Conservation (phyloP, 345 rosid genomes). For the rapeseed (Brassica napus) region DNA sequence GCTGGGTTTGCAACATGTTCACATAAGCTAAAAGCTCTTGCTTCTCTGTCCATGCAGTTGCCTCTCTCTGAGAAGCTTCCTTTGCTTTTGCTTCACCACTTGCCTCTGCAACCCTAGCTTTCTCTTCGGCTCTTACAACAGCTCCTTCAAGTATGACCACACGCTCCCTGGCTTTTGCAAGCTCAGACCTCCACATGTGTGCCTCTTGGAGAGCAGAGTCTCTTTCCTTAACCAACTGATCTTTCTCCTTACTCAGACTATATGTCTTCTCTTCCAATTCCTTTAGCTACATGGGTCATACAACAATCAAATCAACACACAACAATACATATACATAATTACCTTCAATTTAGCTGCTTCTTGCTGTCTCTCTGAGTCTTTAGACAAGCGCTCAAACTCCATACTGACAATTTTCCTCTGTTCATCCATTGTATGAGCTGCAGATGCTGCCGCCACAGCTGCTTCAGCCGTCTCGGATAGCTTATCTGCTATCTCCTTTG, state of each 20-base stretch:
- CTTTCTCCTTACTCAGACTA: constrained; percentile 66
- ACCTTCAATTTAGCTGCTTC: constrained; percentile 65
- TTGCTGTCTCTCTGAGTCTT: constrained; percentile 59
- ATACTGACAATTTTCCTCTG: constrained; percentile 73
- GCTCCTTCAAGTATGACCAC: constrained; percentile 90
- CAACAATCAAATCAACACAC: constrained; percentile 15
- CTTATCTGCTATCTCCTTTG: constrained; percentile 87
- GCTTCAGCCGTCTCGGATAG: constrained; percentile 97
- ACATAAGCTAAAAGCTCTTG: constrained; percentile 91
- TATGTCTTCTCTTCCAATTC: constrained; percentile 66
- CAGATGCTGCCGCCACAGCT: constrained; percentile 94
- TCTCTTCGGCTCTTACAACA: constrained; percentile 88
- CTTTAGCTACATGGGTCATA: constrained; percentile 56
- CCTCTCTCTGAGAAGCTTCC: constrained; percentile 76
- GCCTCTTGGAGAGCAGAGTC: constrained; percentile 87
- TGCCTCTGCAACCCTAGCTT: constrained; percentile 77
- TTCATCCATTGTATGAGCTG: constrained; percentile 90
- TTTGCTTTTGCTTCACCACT: constrained; percentile 75
- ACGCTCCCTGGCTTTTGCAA: constrained; percentile 94
- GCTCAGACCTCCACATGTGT: constrained; percentile 93
- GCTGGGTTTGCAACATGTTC: constrained; percentile 73
- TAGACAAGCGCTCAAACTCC: constrained; percentile 72
- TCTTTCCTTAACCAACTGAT: constrained; percentile 73
- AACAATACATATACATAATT: constrained; percentile 23
- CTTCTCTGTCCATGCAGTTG: constrained; percentile 70